Base-by-base conservation (phyloP, 306 rosid genomes). In the Styphnolobium japonicum region DNA sequence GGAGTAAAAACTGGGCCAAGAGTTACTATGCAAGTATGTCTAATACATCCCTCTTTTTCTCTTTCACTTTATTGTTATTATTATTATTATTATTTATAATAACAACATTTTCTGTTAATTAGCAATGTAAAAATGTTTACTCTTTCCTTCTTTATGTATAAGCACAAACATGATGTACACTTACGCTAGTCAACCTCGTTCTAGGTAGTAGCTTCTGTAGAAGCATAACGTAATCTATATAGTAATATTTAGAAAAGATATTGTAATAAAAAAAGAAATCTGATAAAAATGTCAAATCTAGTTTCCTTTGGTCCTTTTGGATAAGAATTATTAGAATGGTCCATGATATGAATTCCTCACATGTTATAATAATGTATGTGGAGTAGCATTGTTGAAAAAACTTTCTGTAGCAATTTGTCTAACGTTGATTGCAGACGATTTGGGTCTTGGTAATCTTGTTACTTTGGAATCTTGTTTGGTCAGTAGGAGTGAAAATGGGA, bases 1-100 rank as follows among this genome's bases (percentile, higher is more conserved):
- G 71, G 82, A 90, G 78, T 70, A 73, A 53, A 62, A 36, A 11
- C 45, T 51, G 21, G 4, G 5, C 58, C 18, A 49, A 10, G n/a
- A 77, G 42, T 62, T 65, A 31, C 76, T 6, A 5, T 72, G 42
- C 85, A 65, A 73, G 88, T 81, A 67, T 49, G 85, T 55, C 22
- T 19, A 8, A 6, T 18, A 6, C n/a, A 1, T 3, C 18, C 8
- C n/a, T 6, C 0, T 49, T 2, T 53, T 18, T 5, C 25, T 58
- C 25, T 58, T 12, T 46, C 4, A 45, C 40, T 36, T 51, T 22
- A 36, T 34, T 27, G 3, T 27, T 27, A 27, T 27, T 27, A 39
- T 9, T 43, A 8, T 23, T 10, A 67, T 67, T n/a, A n/a, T n/a
- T n/a, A n/a, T n/a, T n/a, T n/a, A n/a, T n/a, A n/a, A n/a, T n/a